A percentile compares a stretch with the other conserved stretches of the same genome.
These are phyloP conservation scores for Camelina hispida DNA, from an alignment of 345 rosid genomes.

Conservation along the genomic window DNA sequence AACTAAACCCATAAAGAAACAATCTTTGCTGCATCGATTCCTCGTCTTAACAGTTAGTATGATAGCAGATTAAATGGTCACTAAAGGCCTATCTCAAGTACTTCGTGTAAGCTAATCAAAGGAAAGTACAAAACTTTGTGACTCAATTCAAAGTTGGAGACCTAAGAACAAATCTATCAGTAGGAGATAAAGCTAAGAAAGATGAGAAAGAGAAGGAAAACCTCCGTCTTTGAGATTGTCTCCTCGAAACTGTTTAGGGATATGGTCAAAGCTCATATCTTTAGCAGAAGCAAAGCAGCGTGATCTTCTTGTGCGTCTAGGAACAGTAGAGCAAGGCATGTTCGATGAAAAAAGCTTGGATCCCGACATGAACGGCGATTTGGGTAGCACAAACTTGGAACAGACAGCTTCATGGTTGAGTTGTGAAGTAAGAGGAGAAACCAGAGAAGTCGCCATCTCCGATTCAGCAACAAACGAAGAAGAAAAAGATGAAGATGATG, in stretches of 20 bases:
- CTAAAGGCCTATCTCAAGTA: background rate
- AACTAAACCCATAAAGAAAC: background rate
- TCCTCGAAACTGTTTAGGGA: constrained; percentile 80
- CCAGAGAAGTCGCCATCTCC: constrained; percentile 64
- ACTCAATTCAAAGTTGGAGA: constrained; percentile 13
- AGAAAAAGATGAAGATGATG: background rate
- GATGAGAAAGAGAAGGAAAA: constrained; percentile 38
- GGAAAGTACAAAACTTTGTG: background rate
- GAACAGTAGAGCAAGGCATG: constrained; percentile 41
- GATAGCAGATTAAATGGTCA: background rate
- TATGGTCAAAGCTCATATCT: constrained; percentile 55
- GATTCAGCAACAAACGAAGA: constrained; percentile 27
- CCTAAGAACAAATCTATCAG: background rate
- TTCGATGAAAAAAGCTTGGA: constrained; percentile 43
- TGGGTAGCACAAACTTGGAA: constrained; percentile 39
- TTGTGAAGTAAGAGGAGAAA: constrained; percentile 57
- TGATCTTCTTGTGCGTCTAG: constrained; percentile 42
- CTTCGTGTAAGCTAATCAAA: constrained; percentile 6
- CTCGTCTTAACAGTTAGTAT: constrained; percentile 8
- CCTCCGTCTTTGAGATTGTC: constrained; percentile 84
- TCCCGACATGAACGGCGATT: constrained; percentile 55
- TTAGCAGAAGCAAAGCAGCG: constrained; percentile 51
- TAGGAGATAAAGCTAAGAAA: background rate
- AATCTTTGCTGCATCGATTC: background rate
- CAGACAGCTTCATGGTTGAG: constrained; percentile 41